phyloP scores from a whole-genome alignment of 2,329 filamentous ascomycete genomes.

The Aspergillus intermedius region DNA sequence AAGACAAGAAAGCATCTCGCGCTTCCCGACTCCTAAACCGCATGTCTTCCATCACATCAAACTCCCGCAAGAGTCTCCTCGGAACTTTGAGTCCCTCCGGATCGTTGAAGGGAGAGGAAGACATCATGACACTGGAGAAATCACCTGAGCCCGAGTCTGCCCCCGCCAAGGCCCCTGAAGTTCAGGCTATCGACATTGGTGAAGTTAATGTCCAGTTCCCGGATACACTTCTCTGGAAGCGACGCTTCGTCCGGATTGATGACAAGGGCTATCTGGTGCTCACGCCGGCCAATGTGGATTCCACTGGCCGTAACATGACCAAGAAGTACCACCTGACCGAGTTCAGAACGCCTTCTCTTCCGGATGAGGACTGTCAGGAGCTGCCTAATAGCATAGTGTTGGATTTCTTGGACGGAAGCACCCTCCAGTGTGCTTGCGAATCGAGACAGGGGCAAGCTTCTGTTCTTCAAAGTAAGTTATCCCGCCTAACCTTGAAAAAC shows the following conservation, averaged over 20 bases:
- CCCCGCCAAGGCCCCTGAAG: conserved; percentile 12
- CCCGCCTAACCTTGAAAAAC: not conserved
- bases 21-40: conserved; percentile 60
- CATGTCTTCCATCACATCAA: conserved; percentile 55
- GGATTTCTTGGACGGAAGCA: conserved; percentile 56
- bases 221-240: conserved; percentile 93
- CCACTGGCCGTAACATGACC: conserved; percentile 53
- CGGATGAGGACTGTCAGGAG: conserved; percentile 88
- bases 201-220: conserved; percentile 97
- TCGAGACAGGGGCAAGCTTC: conserved; percentile 48
- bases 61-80: conserved; percentile 45
- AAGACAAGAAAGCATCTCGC: conserved; percentile 50
- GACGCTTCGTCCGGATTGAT: conserved; percentile 80
- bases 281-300: conserved; percentile 59
- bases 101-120: conserved; percentile 30
- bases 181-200: conserved; percentile 63
- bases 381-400: conserved; percentile 74
- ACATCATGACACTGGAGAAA: conserved; percentile 10
- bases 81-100: conserved; percentile 30
- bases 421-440: conserved; percentile 58
- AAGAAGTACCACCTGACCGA: conserved; percentile 83
- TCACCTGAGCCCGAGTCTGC: not conserved
- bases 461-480: conserved; percentile 44
- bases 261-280: conserved; percentile 76
- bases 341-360: conserved; percentile 70